Evolutionary conservation across 257 asterid genomes (phyloP).

Genomic region (Nicotiana otophora): DNA sequence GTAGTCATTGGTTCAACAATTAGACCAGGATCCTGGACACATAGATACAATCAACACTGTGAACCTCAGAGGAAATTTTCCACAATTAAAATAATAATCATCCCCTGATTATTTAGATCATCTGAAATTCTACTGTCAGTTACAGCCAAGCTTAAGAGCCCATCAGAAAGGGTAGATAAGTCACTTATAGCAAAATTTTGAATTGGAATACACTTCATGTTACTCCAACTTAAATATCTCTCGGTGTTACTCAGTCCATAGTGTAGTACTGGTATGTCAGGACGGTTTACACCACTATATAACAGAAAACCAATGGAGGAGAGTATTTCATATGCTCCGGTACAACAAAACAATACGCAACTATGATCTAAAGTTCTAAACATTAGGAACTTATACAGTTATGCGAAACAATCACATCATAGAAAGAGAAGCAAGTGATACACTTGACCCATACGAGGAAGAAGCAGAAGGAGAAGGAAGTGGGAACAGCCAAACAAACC

Average conservation of each 20-base stretch:
- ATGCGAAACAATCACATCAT: background rate
- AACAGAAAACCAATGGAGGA: background rate
- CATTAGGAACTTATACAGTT: background rate
- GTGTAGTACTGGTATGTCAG: background rate
- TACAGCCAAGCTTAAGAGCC: background rate
- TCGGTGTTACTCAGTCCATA: background rate
- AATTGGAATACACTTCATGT: background rate
- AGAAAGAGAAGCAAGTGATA: background rate
- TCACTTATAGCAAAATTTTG: background rate
- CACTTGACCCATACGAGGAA: no score
- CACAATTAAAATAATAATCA: background rate
- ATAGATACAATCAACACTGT: background rate
- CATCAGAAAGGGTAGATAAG: background rate
- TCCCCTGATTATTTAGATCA: background rate
- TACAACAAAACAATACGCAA: background rate
- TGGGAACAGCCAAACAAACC: background rate
- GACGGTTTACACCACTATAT: background rate
- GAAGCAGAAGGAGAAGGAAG: background rate
- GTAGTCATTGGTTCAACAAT: conserved; percentile 72
- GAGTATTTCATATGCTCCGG: background rate
- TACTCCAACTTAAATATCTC: background rate
- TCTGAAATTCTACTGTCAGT: background rate
- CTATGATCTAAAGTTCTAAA: no score
- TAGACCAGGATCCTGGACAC: conserved; percentile 62
- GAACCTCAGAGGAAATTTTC: background rate